Percentiles rank a stretch among this genome's conserved stretches.
Conservation (phyloP, 75 land plant genomes). For the Cupressus sempervirens region DNA sequence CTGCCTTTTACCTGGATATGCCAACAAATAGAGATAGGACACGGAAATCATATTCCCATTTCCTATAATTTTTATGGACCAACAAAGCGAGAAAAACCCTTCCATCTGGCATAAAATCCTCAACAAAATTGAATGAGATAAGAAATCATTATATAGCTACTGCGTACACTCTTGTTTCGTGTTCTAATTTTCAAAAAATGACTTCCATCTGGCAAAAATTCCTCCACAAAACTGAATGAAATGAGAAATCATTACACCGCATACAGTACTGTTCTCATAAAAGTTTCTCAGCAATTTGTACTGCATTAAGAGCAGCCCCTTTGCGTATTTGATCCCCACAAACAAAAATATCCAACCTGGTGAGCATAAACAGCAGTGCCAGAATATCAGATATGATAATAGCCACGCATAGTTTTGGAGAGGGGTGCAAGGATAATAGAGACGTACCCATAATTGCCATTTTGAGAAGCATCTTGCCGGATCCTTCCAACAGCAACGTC, state of each 20-base stretch:
- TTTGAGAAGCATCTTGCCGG: conserved; percentile 78
- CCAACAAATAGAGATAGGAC: background rate
- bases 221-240: background rate
- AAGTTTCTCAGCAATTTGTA: conserved; percentile 92
- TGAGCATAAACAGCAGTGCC: background rate
- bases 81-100: background rate
- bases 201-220: background rate
- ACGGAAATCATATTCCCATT: background rate
- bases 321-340: conserved; percentile 99
- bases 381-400: conserved; percentile 3
- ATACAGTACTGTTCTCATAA: conserved; percentile 22
- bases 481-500: conserved; percentile 98
- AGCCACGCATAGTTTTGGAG: background rate
- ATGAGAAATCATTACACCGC: background rate
- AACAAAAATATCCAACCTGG: conserved; percentile 86
- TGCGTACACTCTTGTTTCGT: background rate
- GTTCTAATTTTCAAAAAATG: background rate
- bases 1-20: background rate
- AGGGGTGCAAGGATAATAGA: background rate
- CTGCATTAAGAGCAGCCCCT: conserved; percentile 96
- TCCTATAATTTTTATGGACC: background rate
- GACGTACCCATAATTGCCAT: conserved; percentile 71
- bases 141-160: background rate
- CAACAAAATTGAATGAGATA: background rate
- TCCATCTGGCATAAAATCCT: background rate